Percentiles rank a stretch among this genome's conserved stretches.
Evolutionary conservation across 192 early-diverging fungal species (phyloP).

Genomic region (Backusella circina): DNA sequence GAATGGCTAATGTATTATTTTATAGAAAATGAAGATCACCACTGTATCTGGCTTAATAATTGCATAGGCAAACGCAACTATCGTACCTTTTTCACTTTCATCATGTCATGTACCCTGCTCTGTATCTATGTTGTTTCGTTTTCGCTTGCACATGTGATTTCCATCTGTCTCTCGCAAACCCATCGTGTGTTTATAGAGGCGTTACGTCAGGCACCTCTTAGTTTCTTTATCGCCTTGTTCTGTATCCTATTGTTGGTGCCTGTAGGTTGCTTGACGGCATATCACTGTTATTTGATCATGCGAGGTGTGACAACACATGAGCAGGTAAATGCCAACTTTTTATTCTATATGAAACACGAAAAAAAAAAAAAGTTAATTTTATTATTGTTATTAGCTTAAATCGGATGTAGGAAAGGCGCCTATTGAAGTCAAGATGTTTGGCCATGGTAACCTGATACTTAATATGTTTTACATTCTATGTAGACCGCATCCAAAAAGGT

Average conservation of each 20-base stretch:
- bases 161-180: background rate
- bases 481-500: constrained; percentile 49
- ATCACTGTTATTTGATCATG: constrained; percentile 69
- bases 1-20: background rate
- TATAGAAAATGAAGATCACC: constrained; percentile 77
- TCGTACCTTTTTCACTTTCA: constrained; percentile 79
- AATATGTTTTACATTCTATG: constrained; percentile 60
- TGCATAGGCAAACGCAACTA: constrained; percentile 87
- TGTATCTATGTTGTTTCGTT: constrained; percentile 59
- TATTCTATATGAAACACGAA: background rate
- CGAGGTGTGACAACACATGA: constrained; percentile 86
- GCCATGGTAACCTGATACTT: constrained; percentile 37
- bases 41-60: constrained; percentile 94
- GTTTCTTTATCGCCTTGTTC: constrained; percentile 65
- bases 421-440: constrained; percentile 43
- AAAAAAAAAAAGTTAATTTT: background rate
- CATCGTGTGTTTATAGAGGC: background rate
- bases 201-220: constrained; percentile 9
- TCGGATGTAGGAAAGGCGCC: constrained; percentile 24
- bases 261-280: constrained; percentile 64
- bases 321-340: constrained; percentile 44
- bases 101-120: constrained; percentile 57
- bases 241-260: constrained; percentile 54
- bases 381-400: constrained; percentile 1
- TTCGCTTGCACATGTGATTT: constrained; percentile 53